phyloP scores from a whole-genome alignment of 345 rosid species.

The Pistacia vera region DNA sequence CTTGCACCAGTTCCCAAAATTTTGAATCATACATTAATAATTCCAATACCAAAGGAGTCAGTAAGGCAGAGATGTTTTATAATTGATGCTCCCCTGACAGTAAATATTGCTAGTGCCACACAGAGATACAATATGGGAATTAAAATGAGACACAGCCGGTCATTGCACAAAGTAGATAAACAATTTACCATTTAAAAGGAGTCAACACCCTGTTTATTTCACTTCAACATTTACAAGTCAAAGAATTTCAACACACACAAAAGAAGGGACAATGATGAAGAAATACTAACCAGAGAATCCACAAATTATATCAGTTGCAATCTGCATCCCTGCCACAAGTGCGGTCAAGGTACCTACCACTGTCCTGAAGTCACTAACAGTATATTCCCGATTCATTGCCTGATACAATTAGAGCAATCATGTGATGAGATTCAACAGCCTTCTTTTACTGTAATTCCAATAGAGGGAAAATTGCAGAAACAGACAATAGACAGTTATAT shows the following conservation, averaged over 20 bases:
- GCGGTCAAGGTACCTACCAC: constrained; percentile 89
- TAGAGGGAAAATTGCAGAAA: background rate
- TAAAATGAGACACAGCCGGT: background rate
- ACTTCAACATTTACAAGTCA: background rate
- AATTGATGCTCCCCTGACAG: background rate
- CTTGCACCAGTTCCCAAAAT: background rate
- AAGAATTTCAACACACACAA: background rate
- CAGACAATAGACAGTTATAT: background rate
- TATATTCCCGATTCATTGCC: constrained; percentile 98
- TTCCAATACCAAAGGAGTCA: background rate
- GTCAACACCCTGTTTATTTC: background rate
- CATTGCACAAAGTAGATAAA: background rate
- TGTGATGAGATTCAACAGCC: background rate
- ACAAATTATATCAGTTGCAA: constrained; percentile 94
- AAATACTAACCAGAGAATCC: constrained; percentile 88
- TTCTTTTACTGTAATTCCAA: background rate
- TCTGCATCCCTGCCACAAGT: constrained; percentile 96
- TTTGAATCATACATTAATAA: background rate
- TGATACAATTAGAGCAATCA: constrained; percentile 33
- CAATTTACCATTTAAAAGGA: background rate
- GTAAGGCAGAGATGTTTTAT: background rate
- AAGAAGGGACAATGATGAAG: background rate
- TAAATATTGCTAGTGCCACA: background rate
- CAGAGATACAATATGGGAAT: background rate
- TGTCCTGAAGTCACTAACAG: constrained; percentile 69